A percentile compares a stretch with the other conserved stretches of the same genome.
These are phyloP conservation scores for Phytopythium aichiense DNA, from an alignment of 352 stramenopile species.

Conservation along the genomic window DNA sequence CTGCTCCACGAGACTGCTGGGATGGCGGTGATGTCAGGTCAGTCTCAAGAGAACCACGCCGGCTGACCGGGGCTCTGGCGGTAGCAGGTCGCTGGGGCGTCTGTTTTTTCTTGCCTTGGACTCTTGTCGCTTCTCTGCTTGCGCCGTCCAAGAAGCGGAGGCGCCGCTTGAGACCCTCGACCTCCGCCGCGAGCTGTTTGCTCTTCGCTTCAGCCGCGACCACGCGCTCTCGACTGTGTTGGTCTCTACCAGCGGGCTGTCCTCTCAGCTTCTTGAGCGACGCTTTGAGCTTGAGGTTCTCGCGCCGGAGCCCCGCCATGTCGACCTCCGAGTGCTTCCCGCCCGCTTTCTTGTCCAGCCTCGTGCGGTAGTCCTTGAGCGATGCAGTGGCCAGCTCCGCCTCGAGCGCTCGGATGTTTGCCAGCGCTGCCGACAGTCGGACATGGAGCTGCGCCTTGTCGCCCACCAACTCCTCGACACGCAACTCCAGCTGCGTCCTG, in stretches of 20 bases:
- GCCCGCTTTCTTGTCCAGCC: background rate
- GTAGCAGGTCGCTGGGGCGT: background rate
- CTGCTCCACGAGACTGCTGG: background rate
- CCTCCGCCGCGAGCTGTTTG: background rate
- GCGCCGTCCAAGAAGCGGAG: background rate
- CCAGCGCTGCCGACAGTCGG: background rate
- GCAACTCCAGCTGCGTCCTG: background rate
- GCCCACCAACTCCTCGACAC: background rate
- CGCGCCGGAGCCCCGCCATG: background rate
- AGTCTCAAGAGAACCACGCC: background rate
- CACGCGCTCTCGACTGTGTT: background rate
- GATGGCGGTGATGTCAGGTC: background rate
- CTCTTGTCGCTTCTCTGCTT: background rate
- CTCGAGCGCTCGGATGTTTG: background rate
- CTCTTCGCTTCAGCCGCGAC: background rate
- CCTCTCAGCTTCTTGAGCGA: background rate
- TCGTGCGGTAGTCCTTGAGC: background rate
- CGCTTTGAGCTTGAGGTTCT: slow-evolving; percentile 1
- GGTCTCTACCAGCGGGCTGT: background rate
- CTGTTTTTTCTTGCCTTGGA: background rate
- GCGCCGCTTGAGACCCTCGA: background rate
- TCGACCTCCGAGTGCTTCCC: background rate
- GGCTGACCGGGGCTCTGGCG: too few species aligned
- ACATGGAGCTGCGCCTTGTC: slow-evolving; percentile 2
- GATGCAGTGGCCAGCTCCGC: background rate